A percentile compares a stretch with the other conserved stretches of the same genome.
Evolutionary conservation across 176 grass and related monocot genomes (phyloP).

Genomic region (Avena eriantha): DNA sequence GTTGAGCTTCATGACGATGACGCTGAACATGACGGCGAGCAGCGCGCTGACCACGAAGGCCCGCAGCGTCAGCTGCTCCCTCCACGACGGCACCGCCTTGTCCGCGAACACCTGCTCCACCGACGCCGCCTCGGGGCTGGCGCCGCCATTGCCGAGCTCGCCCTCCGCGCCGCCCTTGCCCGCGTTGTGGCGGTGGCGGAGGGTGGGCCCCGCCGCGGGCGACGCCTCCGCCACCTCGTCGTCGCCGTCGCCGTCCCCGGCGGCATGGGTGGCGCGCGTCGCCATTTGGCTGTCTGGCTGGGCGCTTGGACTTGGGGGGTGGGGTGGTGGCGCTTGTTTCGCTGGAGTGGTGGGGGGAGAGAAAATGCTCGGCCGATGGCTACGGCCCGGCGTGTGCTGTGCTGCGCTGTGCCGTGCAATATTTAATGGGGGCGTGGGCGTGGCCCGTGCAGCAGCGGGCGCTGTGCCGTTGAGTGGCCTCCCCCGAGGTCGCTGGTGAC

Average conservation of each 20-base stretch:
- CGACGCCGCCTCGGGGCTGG: conserved; percentile 34
- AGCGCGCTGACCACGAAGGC: conserved; percentile 70
- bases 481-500: rapidly evolving
- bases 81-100: conserved; percentile 68
- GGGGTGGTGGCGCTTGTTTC: not conserved
- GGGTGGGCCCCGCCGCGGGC: conserved; percentile 15
- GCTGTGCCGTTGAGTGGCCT: not conserved
- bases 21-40: conserved; percentile 78
- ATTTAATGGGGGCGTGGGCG: conserved; percentile 31
- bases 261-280: conserved; percentile 21
- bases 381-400: conserved; percentile 27
- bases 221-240: conserved; percentile 49
- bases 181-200: conserved; percentile 52
- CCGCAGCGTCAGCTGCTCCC: conserved; percentile 76
- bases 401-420: conserved; percentile 12
- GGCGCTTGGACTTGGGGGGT: not conserved
- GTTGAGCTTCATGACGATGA: conserved; percentile 98
- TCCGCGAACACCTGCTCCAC: conserved; percentile 69
- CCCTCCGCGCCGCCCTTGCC: not conserved
- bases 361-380: not conserved
- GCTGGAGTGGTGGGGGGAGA: not conserved
- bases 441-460: not conserved
- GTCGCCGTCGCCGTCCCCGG: not conserved
- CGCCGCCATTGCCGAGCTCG: not conserved
- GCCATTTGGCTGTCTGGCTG: conserved; percentile 22